Percentiles rank a stretch among this genome's conserved stretches.
Evolutionary conservation across 257 asterid species (phyloP).

Genomic region (Solanum pinnatisectum): DNA sequence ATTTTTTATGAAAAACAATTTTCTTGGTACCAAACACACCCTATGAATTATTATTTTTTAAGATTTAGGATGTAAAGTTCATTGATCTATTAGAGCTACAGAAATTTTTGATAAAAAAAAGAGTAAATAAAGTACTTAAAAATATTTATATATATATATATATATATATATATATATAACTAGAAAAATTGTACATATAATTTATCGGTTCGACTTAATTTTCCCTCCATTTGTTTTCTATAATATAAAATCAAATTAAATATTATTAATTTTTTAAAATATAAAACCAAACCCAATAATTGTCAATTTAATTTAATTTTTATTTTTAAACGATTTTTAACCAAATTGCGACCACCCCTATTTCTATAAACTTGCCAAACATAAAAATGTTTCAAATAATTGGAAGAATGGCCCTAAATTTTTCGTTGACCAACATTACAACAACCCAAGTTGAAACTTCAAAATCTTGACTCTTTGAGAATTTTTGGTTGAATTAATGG

Average conservation of each 20-base stretch:
- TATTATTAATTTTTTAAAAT: not conserved
- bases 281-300: not conserved
- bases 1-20: too few relatives aligned
- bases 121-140: too few relatives aligned
- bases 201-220: too few relatives aligned
- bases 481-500: not conserved
- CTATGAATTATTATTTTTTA: not conserved
- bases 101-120: too few relatives aligned
- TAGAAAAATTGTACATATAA: too few relatives aligned
- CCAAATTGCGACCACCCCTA: not conserved
- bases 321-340: not conserved
- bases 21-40: too few relatives aligned
- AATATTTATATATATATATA: too few relatives aligned
- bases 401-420: not conserved
- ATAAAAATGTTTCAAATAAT: not conserved
- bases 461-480: not conserved
- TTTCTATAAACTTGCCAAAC: not conserved
- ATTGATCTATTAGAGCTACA: too few relatives aligned
- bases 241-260: too few relatives aligned
- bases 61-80: not conserved
- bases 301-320: not conserved
- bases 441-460: not conserved
- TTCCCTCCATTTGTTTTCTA: too few relatives aligned
- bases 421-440: not conserved
- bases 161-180: too few relatives aligned